phyloP scores from a whole-genome alignment of 2,329 filamentous ascomycete genomes.

The Chrysoporthe cubensis region DNA sequence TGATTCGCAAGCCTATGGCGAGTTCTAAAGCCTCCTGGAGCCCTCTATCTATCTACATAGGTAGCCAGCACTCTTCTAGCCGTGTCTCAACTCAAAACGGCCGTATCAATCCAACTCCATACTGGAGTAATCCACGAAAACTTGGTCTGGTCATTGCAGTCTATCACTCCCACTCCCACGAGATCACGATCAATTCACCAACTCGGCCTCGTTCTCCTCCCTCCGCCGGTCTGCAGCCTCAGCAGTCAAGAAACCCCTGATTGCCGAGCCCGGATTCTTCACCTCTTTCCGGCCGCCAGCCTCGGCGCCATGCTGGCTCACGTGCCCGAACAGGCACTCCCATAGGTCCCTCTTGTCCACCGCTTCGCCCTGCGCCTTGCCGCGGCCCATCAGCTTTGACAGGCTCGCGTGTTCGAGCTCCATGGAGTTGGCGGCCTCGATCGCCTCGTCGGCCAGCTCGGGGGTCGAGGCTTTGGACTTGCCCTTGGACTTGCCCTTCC shows the following conservation, averaged over 20 bases:
- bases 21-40: neutral
- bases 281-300: slow-evolving; percentile 19
- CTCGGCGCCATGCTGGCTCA: slow-evolving; percentile 38
- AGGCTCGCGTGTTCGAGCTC: slow-evolving; percentile 78
- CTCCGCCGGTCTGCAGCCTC: slow-evolving; percentile 48
- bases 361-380: slow-evolving; percentile 74
- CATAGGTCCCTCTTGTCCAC: slow-evolving; percentile 81
- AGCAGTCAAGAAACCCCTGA: slow-evolving; percentile 47
- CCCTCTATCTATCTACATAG: neutral
- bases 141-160: neutral
- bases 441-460: slow-evolving; percentile 59
- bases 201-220: slow-evolving; percentile 13
- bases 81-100: no score
- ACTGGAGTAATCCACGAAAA: neutral
- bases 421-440: slow-evolving; percentile 84
- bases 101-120: neutral
- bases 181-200: neutral
- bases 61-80: neutral
- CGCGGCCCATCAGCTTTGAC: slow-evolving; percentile 70
- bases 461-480: slow-evolving; percentile 31
- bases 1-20: neutral
- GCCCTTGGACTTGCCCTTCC: slow-evolving; percentile 35
- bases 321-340: slow-evolving; percentile 81
- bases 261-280: slow-evolving; percentile 20
- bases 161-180: neutral